Evolutionary conservation across 176 grass and related monocot genomes (phyloP), one percentile per base, ranked within the genome.

Genomic region (Pontederia paniculata): DNA sequence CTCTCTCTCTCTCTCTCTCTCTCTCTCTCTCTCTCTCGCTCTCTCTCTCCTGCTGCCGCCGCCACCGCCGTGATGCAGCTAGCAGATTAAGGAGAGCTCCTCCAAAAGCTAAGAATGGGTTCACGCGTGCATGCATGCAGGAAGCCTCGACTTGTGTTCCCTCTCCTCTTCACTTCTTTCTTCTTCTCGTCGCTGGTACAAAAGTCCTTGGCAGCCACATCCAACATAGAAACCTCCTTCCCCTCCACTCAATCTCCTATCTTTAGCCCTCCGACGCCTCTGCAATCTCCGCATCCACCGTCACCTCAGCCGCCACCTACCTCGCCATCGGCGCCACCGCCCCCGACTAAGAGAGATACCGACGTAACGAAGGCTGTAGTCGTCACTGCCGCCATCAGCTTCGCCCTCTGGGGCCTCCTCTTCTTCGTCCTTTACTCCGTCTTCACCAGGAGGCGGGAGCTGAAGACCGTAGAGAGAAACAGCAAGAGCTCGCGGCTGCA

Each of bases 301-400:
- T 37, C 28, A 6, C 25, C 25, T 1, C 3, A 1, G 25, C 28
- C 28, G 28, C 7, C 28, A 2, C 28, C 28, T 2, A 5, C n/a
- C 50, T 52, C 9, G 3, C 73, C 81, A 23, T 42, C 76, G 0
- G 64, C 81, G 45, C 17, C 67, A 5, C 1, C 65, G 1, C 37
- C 74, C 8, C 60, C 77, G 7, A 51, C 77, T 31, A 60, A 52
- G 58, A 55, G 55, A 43, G 79, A 87, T 42, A 75, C 75, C 65
- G 70, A 12, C 14, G 4, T 52, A 5, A 21, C 66, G 23, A 82
- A 86, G 46, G 93, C 83, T 16, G 83, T 98, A 5, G 67, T 89
- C 4, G 77, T 76, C 74, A 90, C 93, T 2, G 93, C 93, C 68
- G 58, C 81, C 17, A 76, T 70, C 74, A 88, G 86, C 86, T 98